A percentile compares a stretch with the other conserved stretches of the same genome.
Conservation (phyloP, 257 asterid genomes). For the Solanum medicagineum region DNA sequence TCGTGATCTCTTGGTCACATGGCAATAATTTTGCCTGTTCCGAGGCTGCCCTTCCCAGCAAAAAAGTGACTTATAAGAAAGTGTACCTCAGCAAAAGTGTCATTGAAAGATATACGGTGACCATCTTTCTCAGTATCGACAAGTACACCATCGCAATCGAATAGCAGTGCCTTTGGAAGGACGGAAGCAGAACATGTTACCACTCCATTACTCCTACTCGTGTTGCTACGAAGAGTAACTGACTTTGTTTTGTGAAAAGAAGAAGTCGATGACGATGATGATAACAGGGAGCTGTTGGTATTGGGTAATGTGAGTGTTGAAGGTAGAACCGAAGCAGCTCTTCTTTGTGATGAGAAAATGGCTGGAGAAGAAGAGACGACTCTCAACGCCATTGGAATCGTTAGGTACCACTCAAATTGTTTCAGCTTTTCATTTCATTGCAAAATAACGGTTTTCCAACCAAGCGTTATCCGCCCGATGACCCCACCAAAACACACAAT, state of each 20-base stretch:
- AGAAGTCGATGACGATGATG: conserved; percentile 1
- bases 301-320: not conserved
- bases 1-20: no score
- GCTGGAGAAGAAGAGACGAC: not conserved
- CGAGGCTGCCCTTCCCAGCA: no score
- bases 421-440: conserved; percentile 3
- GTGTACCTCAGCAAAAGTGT: conserved; percentile 74
- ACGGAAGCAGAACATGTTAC: conserved; percentile 33
- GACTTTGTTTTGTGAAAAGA: not conserved
- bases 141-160: conserved; percentile 96
- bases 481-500: not conserved
- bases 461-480: not conserved
- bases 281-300: not conserved
- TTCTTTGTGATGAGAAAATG: conserved; percentile 3
- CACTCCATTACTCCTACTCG: not conserved
- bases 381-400: conserved; percentile 18
- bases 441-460: conserved; percentile 8
- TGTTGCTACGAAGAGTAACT: not conserved
- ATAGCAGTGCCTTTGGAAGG: conserved; percentile 72
- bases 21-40: no score
- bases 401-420: not conserved
- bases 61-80: not conserved
- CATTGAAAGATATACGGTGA: conserved; percentile 89
- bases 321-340: not conserved
- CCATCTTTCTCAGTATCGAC: conserved; percentile 99